phyloP scores from a whole-genome alignment of 495 filamentous ascomycete genomes.

The Apodospora peruviana region DNA sequence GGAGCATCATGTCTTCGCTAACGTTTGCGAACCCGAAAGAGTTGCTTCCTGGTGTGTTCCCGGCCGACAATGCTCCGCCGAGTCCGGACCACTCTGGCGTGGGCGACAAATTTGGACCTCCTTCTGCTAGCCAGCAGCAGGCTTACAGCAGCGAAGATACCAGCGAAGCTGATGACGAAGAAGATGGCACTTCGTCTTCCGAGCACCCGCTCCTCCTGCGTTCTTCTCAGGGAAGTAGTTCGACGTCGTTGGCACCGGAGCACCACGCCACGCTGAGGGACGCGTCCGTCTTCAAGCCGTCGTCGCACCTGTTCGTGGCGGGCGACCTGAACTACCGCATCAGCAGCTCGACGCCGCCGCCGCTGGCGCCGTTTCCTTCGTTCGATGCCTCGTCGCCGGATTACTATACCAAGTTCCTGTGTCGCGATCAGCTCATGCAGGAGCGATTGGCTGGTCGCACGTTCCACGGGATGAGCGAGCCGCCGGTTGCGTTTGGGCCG shows the following conservation, averaged over 20 bases:
- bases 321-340: slow-evolving; percentile 97
- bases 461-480: slow-evolving; percentile 72
- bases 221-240: too few relatives aligned
- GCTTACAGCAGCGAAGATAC: slow-evolving; percentile 5
- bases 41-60: slow-evolving; percentile 20
- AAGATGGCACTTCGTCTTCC: slow-evolving; percentile 11
- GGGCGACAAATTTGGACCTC: slow-evolving; percentile 4
- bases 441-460: slow-evolving; percentile 61
- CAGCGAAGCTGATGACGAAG: slow-evolving; percentile 24
- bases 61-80: slow-evolving; percentile 3
- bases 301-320: slow-evolving; percentile 73
- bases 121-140: neutral
- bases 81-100: slow-evolving; percentile 17
- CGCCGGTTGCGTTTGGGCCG: slow-evolving; percentile 72
- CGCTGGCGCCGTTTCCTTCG: slow-evolving; percentile 48
- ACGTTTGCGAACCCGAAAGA: slow-evolving; percentile 56
- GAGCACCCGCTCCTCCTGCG: slow-evolving; percentile 3
- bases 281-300: slow-evolving; percentile 61
- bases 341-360: slow-evolving; percentile 49
- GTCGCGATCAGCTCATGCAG: slow-evolving; percentile 67
- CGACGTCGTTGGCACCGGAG: slow-evolving; percentile 2
- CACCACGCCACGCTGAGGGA: slow-evolving; percentile 25
- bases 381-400: slow-evolving; percentile 51
- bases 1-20: slow-evolving; percentile 67
- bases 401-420: slow-evolving; percentile 50